Conservation (phyloP, 1,139 yeast species). For the Geotrichum siamense region DNA sequence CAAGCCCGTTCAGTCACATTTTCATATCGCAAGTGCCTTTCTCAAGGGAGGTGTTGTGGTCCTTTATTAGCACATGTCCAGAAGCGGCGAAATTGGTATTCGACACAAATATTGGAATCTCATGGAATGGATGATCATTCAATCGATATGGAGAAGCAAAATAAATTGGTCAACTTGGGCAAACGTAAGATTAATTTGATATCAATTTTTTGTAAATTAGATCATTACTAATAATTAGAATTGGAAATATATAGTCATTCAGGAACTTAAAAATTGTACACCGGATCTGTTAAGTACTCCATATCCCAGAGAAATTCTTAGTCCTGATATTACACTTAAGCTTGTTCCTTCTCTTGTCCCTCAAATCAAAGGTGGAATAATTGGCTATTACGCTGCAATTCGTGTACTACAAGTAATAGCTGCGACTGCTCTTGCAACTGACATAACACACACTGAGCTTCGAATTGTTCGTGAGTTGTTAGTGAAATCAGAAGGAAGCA, state of each 20-base stretch:
- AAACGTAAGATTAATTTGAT: constrained; percentile 7
- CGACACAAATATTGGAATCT: too few species aligned
- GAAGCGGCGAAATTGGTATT: background rate
- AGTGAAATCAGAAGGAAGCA: constrained; percentile 17
- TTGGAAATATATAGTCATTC: constrained; percentile 7
- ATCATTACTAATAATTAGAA: background rate
- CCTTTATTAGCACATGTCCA: too few species aligned
- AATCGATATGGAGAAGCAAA: background rate
- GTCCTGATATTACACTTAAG: constrained; percentile 10
- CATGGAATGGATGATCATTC: background rate
- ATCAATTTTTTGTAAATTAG: background rate
- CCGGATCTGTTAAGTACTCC: constrained; percentile 13
- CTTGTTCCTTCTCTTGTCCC: constrained; percentile 16
- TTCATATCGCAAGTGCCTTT: too few species aligned
- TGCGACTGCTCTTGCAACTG: constrained; percentile 17
- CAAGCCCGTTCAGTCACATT: too few species aligned
- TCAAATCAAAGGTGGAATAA: constrained; percentile 12
- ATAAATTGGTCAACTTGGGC: constrained; percentile 12
- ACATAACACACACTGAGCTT: constrained; percentile 9
- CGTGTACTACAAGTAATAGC: constrained; percentile 13
- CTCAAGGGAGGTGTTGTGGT: too few species aligned
- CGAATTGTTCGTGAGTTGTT: constrained; percentile 12
- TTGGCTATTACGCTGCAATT: constrained; percentile 15
- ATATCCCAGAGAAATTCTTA: constrained; percentile 5
- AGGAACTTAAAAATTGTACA: constrained; percentile 8